phyloP scores from a whole-genome alignment of 2,329 filamentous ascomycete species.

The Microcera coccophila region DNA sequence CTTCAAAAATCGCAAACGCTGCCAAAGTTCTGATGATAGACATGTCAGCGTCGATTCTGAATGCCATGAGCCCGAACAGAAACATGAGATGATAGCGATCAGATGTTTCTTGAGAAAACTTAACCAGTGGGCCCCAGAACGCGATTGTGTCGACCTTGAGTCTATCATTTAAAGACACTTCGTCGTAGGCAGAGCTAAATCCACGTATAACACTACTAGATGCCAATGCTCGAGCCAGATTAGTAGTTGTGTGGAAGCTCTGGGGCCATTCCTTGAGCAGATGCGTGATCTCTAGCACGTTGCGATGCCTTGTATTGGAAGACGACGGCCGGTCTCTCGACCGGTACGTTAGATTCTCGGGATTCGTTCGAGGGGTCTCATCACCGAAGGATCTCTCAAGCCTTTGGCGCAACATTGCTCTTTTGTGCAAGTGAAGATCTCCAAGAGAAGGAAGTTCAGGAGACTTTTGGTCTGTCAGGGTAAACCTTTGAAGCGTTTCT shows the following conservation, averaged over 20 bases:
- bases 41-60: conserved; percentile 17
- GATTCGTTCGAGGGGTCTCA: too few species aligned
- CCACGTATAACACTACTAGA: conserved; percentile 15
- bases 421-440: conserved; percentile 16
- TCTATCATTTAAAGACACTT: conserved; percentile 17
- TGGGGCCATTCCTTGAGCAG: conserved; percentile 15
- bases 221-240: conserved; percentile 15
- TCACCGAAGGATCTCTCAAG: conserved; percentile 14
- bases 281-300: conserved; percentile 20
- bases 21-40: conserved; percentile 18
- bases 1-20: conserved; percentile 19
- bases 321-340: conserved; percentile 19
- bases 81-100: conserved; percentile 22
- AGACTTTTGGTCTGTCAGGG: neutral
- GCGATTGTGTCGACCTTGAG: conserved; percentile 17
- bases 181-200: conserved; percentile 13
- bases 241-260: conserved; percentile 16
- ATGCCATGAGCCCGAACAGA: conserved; percentile 20
- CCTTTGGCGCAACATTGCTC: conserved; percentile 14
- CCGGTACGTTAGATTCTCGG: conserved; percentile 10
- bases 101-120: conserved; percentile 4
- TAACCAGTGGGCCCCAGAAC: conserved; percentile 19
- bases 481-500: conserved; percentile 21
- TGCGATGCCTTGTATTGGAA: conserved; percentile 17
- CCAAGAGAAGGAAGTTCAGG: conserved; percentile 9